Evolutionary conservation across 768 basidiomycete species (phyloP), one percentile per base, ranked within the genome.

Genomic region (Lactarius hatsudake): DNA sequence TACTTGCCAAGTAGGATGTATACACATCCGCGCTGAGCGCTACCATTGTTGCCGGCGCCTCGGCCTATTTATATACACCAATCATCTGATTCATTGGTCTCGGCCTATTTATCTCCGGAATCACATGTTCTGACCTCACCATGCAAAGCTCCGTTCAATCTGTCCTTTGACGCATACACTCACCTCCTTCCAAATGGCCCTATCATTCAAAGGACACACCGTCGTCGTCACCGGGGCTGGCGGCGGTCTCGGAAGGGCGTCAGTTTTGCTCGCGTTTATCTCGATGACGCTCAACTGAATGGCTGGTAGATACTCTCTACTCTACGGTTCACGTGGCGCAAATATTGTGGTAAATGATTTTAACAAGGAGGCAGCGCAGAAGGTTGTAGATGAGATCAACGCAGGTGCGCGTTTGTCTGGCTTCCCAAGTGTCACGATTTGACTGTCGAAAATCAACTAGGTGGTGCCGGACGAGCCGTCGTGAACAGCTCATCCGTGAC

Each of bases 261-360:
- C 74, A 73, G 91, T 84, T 57, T 30, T 30, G 18, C 30, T 17
- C n/a, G 28, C n/a, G 12, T 42, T 60, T 15, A 13, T 18, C 12
- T 42, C 34, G 0, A 17, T 32, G 23, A 51, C 32, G 23, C 9
- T 56, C 30, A 26, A 2, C 38, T 30, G 55, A 43, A 34, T 62
- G 45, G 65, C 8, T n/a, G 51, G 8, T 74, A 94, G 96, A 9
- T 96, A 98, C 79, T 91, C 95, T 1, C 81, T 93, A 59, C 82
- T 96, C 70, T 98, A 94, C 76, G 96, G 94, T n/a, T 86, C 91
- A 12, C 84, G 94, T 61, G 96, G 96, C 7, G 96, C 96, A 10
- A 93, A 92, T 71, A 86, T 98, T 62, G 93, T 98, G 66, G 93
- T 98, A 53, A 98, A 98, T 74, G 97, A 98, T 75, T 90, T 98